These are phyloP conservation scores for Exophiala sideris DNA, from an alignment of 2,329 filamentous ascomycete genomes.

Conservation along the genomic window DNA sequence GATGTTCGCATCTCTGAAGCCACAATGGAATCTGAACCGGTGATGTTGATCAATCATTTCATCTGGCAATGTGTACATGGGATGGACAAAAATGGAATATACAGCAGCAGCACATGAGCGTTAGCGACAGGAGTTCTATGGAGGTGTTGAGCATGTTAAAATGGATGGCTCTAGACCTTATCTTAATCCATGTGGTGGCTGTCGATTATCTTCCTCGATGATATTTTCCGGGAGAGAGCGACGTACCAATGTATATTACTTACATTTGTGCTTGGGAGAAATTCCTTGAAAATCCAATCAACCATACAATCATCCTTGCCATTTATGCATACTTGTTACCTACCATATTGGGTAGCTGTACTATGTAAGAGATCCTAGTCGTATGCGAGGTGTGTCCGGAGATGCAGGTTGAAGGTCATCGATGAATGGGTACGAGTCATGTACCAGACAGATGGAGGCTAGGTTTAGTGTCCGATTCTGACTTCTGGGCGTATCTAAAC, in stretches of 20 bases:
- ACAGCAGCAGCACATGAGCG: conserved; percentile 3
- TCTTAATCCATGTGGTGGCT: too few species aligned
- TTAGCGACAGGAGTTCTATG: conserved; percentile 20
- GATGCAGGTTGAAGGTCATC: neutral
- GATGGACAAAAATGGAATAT: conserved; percentile 1
- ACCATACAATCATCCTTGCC: too few species aligned
- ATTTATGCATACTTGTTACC: too few species aligned
- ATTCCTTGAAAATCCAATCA: too few species aligned
- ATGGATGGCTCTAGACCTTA: too few species aligned
- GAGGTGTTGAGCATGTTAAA: neutral
- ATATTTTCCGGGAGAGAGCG: too few species aligned
- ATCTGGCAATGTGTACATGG: neutral
- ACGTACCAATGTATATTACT: too few species aligned
- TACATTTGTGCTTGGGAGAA: too few species aligned
- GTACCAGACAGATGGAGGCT: neutral
- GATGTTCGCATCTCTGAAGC: conserved; percentile 56
- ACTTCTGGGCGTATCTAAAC: conserved; percentile 7
- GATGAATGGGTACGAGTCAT: neutral
- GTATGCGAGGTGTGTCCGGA: conserved; percentile 3
- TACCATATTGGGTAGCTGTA: too few species aligned
- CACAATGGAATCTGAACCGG: conserved; percentile 51
- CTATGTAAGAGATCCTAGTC: too few species aligned
- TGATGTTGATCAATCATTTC: conserved; percentile 4
- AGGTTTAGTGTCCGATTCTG: neutral
- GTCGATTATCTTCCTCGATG: too few species aligned